These are phyloP conservation scores for Aspergillus pseudonomiae DNA, from an alignment of 2,329 filamentous ascomycete species.

Conservation along the genomic window DNA sequence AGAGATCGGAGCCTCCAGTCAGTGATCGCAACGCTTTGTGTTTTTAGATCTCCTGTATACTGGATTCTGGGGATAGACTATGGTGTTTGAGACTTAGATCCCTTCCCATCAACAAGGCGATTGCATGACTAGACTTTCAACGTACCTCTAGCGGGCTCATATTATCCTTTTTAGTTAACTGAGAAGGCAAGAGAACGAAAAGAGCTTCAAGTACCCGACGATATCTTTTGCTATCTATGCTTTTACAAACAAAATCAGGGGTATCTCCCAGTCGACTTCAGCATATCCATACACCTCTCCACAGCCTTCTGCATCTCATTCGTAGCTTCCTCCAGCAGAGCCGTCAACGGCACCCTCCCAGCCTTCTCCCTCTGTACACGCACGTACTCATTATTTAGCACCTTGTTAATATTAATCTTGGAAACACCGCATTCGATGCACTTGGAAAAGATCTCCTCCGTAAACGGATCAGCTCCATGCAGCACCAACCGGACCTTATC, in stretches of 20 bases:
- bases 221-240: neutral
- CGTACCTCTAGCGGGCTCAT: neutral
- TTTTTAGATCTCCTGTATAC: accelerated
- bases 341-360: conserved; percentile 55
- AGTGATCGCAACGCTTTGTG: neutral
- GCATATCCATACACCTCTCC: conserved; percentile 59
- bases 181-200: neutral
- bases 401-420: conserved; percentile 63
- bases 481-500: conserved; percentile 57
- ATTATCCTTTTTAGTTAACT: neutral
- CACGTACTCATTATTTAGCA: conserved; percentile 57
- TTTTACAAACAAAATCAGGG: conserved; percentile 11
- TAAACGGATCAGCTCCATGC: conserved; percentile 62
- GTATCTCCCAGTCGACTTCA: conserved; percentile 44
- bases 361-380: conserved; percentile 53
- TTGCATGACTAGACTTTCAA: too few relatives aligned
- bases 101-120: too few relatives aligned
- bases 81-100: too few relatives aligned
- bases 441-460: conserved; percentile 56
- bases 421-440: conserved; percentile 59
- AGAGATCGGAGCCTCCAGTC: neutral
- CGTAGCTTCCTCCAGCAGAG: conserved; percentile 58
- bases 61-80: neutral
- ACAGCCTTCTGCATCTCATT: conserved; percentile 58
- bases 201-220: accelerated